Percentiles rank a stretch among this genome's conserved stretches.
Conservation (phyloP, 768 basidiomycete species). For the Amanita molliuscula region DNA sequence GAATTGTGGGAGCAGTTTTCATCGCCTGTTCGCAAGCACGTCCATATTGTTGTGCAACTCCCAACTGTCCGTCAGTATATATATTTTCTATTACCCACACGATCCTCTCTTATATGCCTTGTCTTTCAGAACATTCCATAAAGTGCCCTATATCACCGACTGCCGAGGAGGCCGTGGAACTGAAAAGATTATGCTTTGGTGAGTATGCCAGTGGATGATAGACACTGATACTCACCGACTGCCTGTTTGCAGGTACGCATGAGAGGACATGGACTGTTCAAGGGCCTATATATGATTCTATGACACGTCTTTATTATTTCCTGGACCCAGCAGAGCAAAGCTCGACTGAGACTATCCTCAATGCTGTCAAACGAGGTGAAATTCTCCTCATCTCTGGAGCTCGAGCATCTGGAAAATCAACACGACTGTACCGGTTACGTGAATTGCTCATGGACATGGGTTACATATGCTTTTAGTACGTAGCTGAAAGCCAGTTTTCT, state of each 20-base stretch:
- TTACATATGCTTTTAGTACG: slow-evolving; percentile 7
- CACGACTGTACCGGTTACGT: slow-evolving; percentile 6
- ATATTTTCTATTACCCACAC: no score
- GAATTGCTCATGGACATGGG: not conserved
- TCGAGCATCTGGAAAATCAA: slow-evolving; percentile 10
- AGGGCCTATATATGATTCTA: no score
- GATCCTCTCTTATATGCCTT: no score
- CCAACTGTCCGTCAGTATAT: slow-evolving; percentile 8
- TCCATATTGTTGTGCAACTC: slow-evolving; percentile 11
- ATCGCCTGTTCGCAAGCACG: slow-evolving; percentile 4
- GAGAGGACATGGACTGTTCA: no score
- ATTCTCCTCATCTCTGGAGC: slow-evolving; percentile 7
- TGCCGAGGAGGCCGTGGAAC: no score
- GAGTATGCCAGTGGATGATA: no score
- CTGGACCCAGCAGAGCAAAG: slow-evolving; percentile 9
- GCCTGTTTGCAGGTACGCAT: no score
- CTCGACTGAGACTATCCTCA: slow-evolving; percentile 1
- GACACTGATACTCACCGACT: no score
- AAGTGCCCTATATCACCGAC: no score
- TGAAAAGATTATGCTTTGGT: no score
- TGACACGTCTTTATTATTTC: no score
- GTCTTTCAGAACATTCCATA: no score
- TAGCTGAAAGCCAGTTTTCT: slow-evolving; percentile 3
- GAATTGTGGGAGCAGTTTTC: slow-evolving; percentile 8
- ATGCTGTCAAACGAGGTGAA: slow-evolving; percentile 1